These are phyloP conservation scores for Aquanectria penicillioides DNA, from an alignment of 2,329 filamentous ascomycete genomes.

Conservation along the genomic window DNA sequence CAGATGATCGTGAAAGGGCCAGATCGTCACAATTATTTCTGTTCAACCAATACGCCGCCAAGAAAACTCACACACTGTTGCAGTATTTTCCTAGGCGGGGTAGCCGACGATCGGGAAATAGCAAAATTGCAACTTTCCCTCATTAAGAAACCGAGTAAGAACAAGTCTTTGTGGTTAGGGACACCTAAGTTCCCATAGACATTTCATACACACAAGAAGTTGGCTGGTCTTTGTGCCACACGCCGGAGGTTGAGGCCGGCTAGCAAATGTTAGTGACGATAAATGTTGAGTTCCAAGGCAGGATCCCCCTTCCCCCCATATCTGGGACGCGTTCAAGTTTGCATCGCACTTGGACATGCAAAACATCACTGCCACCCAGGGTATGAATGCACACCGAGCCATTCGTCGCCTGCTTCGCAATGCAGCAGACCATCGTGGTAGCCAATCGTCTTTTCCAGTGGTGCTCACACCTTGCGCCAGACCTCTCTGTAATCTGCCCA, in stretches of 20 bases:
- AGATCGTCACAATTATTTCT: constrained; percentile 11
- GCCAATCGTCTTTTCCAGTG: constrained; percentile 10
- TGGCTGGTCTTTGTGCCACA: background rate
- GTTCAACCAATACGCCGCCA: background rate
- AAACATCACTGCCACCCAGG: background rate
- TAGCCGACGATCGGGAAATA: background rate
- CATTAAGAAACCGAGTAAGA: background rate
- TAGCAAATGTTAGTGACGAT: background rate
- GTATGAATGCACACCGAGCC: background rate
- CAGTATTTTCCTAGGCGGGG: background rate
- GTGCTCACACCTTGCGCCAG: constrained; percentile 55
- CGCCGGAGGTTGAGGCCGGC: background rate
- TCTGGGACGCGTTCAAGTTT: too few species aligned
- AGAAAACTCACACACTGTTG: background rate
- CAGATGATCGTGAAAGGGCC: constrained; percentile 9
- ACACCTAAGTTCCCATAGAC: background rate
- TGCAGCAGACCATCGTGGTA: background rate
- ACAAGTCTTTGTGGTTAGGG: background rate
- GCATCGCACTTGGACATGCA: background rate
- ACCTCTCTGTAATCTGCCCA: constrained; percentile 68
- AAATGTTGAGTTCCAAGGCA: background rate
- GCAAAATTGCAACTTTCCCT: background rate
- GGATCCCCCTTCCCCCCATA: too few species aligned
- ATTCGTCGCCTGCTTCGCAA: constrained; percentile 10
- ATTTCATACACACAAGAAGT: constrained; percentile 7